phyloP scores from a whole-genome alignment of 1,284 basidiomycete species.

The Irpex sp. region DNA sequence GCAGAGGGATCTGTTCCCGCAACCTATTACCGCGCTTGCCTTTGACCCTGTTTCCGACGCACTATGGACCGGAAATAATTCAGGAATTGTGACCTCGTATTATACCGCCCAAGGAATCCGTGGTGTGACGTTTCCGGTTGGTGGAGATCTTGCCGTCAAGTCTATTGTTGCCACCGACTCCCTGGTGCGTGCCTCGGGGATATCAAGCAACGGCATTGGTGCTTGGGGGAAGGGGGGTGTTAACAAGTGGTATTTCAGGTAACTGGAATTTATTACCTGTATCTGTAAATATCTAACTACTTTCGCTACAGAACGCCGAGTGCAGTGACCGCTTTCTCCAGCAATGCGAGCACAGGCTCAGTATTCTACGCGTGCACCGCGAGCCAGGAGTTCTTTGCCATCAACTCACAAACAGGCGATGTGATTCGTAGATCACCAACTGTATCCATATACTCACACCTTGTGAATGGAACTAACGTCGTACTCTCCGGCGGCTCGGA shows the following conservation, averaged over 20 bases:
- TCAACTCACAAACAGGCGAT: constrained; percentile 73
- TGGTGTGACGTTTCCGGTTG: constrained; percentile 76
- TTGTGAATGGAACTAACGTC: constrained; percentile 47
- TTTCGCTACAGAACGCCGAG: constrained; percentile 31
- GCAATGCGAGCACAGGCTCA: constrained; percentile 42
- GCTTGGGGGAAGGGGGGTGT: constrained; percentile 77
- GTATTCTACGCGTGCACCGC: constrained; percentile 62
- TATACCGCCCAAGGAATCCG: constrained; percentile 62
- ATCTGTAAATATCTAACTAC: not conserved
- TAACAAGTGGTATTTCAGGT: constrained; percentile 77
- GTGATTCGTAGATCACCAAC: constrained; percentile 54
- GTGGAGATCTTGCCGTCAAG: constrained; percentile 58
- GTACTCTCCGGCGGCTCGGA: constrained; percentile 79
- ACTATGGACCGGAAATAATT: constrained; percentile 79
- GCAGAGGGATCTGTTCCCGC: constrained; percentile 35
- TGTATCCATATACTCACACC: constrained; percentile 56
- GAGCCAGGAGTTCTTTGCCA: constrained; percentile 58
- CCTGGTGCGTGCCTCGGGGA: constrained; percentile 60
- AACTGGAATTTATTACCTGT: constrained; percentile 15
- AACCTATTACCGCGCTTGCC: constrained; percentile 65
- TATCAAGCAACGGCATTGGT: constrained; percentile 57
- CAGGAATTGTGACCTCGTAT: constrained; percentile 71
- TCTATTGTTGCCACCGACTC: constrained; percentile 73
- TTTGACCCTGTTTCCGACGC: constrained; percentile 91
- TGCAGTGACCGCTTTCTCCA: constrained; percentile 57